Percentiles rank a stretch among this genome's conserved stretches.
These are phyloP conservation scores for Buddleja alternifolia DNA, from an alignment of 257 asterid genomes.

Conservation along the genomic window DNA sequence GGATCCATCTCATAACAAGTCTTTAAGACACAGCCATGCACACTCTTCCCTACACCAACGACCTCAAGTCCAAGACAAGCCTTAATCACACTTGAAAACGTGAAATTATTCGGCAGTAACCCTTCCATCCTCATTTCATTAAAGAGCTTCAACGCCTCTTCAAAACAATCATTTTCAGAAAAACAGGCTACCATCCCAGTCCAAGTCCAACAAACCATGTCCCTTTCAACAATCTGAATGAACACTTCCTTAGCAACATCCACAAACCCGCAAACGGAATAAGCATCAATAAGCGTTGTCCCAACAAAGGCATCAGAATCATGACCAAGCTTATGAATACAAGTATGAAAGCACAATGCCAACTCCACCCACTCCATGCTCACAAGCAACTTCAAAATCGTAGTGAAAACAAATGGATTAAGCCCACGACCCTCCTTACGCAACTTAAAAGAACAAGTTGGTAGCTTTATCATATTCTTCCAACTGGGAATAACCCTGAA, in stretches of 20 bases:
- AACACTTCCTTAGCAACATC: conserved; percentile 62
- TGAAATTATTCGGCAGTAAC: conserved; percentile 74
- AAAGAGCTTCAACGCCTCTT: conserved; percentile 59
- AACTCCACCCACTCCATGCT: conserved; percentile 44
- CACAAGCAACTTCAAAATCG: conserved; percentile 49
- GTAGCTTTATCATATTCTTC: conserved; percentile 37
- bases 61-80: conserved; percentile 77
- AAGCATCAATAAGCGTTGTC: conserved; percentile 74
- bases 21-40: conserved; percentile 75
- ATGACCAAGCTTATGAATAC: conserved; percentile 50
- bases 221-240: conserved; percentile 55
- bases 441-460: conserved; percentile 42
- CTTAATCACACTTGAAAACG: conserved; percentile 78
- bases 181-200: conserved; percentile 85
- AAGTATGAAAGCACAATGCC: conserved; percentile 45
- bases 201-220: conserved; percentile 94
- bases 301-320: conserved; percentile 72
- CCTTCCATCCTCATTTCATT: conserved; percentile 66
- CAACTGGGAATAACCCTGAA: conserved; percentile 48
- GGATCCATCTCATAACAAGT: conserved; percentile 71
- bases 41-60: conserved; percentile 57
- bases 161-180: conserved; percentile 68
- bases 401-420: conserved; percentile 51
- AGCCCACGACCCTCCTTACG: conserved; percentile 56
- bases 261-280: conserved; percentile 66